phyloP scores from a whole-genome alignment of 1,284 basidiomycete genomes.

The Fomes fomentarius region DNA sequence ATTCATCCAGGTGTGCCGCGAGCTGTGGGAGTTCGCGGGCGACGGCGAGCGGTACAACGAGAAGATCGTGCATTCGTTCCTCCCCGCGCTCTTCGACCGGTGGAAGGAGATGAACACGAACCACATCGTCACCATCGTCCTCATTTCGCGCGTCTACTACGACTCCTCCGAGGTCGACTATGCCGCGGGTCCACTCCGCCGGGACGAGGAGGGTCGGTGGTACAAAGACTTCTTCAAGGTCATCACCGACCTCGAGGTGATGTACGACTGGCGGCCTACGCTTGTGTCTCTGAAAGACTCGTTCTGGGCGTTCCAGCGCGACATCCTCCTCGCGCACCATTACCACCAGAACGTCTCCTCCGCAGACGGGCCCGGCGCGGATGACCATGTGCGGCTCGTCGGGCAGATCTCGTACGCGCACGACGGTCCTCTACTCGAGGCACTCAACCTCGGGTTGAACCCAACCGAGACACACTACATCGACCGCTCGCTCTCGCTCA shows the following conservation, averaged over 20 bases:
- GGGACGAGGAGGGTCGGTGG: slow-evolving; percentile 75
- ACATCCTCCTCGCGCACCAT: slow-evolving; percentile 87
- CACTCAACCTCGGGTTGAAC: slow-evolving; percentile 91
- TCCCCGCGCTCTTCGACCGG: slow-evolving; percentile 81
- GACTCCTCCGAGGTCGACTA: slow-evolving; percentile 82
- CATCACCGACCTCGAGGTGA: slow-evolving; percentile 90
- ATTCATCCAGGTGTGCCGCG: slow-evolving; percentile 94
- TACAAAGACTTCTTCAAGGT: slow-evolving; percentile 98
- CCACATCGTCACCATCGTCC: slow-evolving; percentile 92
- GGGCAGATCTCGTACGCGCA: slow-evolving; percentile 87
- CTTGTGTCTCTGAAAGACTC: slow-evolving; percentile 87
- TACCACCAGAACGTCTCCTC: slow-evolving; percentile 63
- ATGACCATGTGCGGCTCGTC: slow-evolving; percentile 69
- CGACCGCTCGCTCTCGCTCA: slow-evolving; percentile 93
- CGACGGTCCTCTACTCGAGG: slow-evolving; percentile 94
- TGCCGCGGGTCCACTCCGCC: slow-evolving; percentile 72
- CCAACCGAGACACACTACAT: slow-evolving; percentile 96
- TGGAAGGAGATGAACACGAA: slow-evolving; percentile 88
- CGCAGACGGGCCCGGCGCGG: slow-evolving; percentile 30
- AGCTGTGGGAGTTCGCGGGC: slow-evolving; percentile 97
- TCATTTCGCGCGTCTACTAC: slow-evolving; percentile 95
- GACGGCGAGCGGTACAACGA: slow-evolving; percentile 97
- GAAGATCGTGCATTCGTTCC: slow-evolving; percentile 93
- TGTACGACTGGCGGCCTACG: slow-evolving; percentile 86
- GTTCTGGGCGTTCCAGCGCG: slow-evolving; percentile 86